Conservation (phyloP, 306 rosid genomes). For the Adenanthera pavonina region DNA sequence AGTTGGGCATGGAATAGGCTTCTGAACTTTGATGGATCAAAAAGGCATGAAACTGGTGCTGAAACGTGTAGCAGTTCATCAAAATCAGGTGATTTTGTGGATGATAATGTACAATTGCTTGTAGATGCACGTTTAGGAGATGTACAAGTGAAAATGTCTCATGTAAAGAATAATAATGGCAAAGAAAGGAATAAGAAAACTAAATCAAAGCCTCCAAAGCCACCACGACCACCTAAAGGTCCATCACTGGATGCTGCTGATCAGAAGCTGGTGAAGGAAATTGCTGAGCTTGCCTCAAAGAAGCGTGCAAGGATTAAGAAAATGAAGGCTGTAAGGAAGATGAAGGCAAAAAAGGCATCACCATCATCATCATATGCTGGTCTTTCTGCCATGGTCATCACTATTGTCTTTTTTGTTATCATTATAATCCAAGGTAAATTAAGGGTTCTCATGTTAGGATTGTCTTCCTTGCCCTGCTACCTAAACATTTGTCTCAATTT, state of each 20-base stretch:
- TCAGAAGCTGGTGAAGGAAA: constrained; percentile 64
- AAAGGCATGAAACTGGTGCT: constrained; percentile 50
- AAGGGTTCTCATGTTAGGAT: constrained; percentile 6
- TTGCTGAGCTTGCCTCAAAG: constrained; percentile 63
- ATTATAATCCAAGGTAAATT: constrained; percentile 66
- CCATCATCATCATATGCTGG: constrained; percentile 46
- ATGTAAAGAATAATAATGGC: constrained; percentile 24
- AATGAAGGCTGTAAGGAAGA: constrained; percentile 60
- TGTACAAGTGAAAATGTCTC: constrained; percentile 22
- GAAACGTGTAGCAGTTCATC: constrained; percentile 50
- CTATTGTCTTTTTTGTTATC: constrained; percentile 58
- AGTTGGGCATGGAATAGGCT: constrained; percentile 53
- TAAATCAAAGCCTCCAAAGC: constrained; percentile 63
- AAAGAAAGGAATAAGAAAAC: constrained; percentile 43
- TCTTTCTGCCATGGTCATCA: constrained; percentile 67
- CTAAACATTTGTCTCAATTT: not conserved
- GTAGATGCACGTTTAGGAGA: constrained; percentile 48
- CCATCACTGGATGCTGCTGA: constrained; percentile 75
- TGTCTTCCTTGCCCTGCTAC: not conserved
- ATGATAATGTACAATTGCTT: constrained; percentile 46
- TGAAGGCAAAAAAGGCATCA: constrained; percentile 55
- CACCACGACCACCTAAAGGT: constrained; percentile 78
- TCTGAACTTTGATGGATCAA: constrained; percentile 51
- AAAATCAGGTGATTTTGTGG: constrained; percentile 41
- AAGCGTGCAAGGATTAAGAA: constrained; percentile 70